phyloP scores from a whole-genome alignment of 2,329 filamentous ascomycete species.

The Ophiostoma sp. region DNA sequence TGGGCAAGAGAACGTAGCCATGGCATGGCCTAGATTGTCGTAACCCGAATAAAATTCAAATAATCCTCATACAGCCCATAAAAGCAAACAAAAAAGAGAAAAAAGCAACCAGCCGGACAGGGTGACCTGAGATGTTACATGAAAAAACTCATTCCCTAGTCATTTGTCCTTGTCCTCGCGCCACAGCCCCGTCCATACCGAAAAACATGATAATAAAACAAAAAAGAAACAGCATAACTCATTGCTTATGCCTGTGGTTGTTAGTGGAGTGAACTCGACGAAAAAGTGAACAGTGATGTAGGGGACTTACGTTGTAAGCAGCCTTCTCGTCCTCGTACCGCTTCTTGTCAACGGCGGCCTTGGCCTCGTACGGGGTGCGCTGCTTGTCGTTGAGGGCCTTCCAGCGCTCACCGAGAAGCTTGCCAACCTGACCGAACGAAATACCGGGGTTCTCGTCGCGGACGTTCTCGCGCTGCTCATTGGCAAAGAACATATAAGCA shows the following conservation, averaged over 20 bases:
- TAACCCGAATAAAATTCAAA: constrained; percentile 28
- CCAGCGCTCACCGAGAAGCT: constrained; percentile 97
- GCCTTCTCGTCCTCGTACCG: constrained; percentile 98
- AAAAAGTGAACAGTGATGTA: neutral
- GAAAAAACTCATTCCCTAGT: constrained; percentile 30
- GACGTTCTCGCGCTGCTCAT: constrained; percentile 97
- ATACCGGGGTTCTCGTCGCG: constrained; percentile 98
- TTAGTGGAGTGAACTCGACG: neutral
- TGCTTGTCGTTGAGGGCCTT: constrained; percentile 95
- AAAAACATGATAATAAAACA: constrained; percentile 22
- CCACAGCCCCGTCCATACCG: constrained; percentile 29
- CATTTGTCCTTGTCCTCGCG: constrained; percentile 30
- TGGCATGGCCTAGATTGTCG: constrained; percentile 23
- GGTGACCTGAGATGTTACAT: constrained; percentile 26
- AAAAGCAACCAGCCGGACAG: constrained; percentile 27
- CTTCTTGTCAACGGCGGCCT: constrained; percentile 98
- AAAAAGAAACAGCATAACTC: neutral
- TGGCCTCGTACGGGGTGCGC: constrained; percentile 90
- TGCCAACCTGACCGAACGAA: constrained; percentile 96
- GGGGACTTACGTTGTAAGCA: constrained; percentile 76
- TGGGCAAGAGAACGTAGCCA: constrained; percentile 3
- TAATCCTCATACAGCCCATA: constrained; percentile 29
- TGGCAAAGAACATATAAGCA: constrained; percentile 99
- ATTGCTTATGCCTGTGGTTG: constrained; percentile 21
- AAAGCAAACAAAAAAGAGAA: constrained; percentile 28